Evolutionary conservation across 441 rosid species (phyloP), one percentile per base, ranked within the genome.

Genomic region (Pelargonium cotyledonis): DNA sequence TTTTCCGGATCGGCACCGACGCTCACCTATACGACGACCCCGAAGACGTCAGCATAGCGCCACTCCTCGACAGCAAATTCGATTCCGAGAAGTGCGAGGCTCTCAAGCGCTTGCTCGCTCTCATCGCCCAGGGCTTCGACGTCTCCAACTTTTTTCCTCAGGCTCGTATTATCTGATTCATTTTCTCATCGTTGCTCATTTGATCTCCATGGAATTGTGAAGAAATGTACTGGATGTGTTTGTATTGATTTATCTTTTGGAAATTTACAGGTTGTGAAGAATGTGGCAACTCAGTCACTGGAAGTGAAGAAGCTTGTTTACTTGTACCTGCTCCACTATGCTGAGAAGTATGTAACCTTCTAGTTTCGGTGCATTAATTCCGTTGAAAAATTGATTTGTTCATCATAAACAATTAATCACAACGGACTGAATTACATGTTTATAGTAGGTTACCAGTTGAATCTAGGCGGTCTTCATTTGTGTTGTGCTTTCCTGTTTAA

Each of bases 21-120:
- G 97, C 99, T 12, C 99, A 94, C 85, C 85, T 94, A 18, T 91
- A 89, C 79, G 97, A 91, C 74, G 96, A 91, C 82, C 99, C 97
- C 0, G 96, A 94, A 46, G 99, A 91, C 69, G 97, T 90, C 60
- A 89, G 76, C 81, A 88, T 94, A 68, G 91, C 85, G 8, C 86
- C 95, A 18, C 83, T 91, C 68, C 90, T 94, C 31, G 99, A 91
- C 47, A 87, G 94, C 89, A 87, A 84, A 80, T 94, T 85, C 76
- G 97, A 94, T 71, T 88, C 96, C 14, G 97, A 91, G 88, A 94
- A 86, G 70, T 89, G 92, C 77, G 94, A 91, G 77, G 99, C 99
- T 70, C 92, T 94, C 35, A 94, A 91, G 82, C 96, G 99, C 71
- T 86, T 89, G 55, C 95, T 94, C 70, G 99, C 96, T 66, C 91